Percentiles rank a stretch among this genome's conserved stretches.
Evolutionary conservation across 495 filamentous ascomycete genomes (phyloP).

Genomic region (Penicillium herquei): DNA sequence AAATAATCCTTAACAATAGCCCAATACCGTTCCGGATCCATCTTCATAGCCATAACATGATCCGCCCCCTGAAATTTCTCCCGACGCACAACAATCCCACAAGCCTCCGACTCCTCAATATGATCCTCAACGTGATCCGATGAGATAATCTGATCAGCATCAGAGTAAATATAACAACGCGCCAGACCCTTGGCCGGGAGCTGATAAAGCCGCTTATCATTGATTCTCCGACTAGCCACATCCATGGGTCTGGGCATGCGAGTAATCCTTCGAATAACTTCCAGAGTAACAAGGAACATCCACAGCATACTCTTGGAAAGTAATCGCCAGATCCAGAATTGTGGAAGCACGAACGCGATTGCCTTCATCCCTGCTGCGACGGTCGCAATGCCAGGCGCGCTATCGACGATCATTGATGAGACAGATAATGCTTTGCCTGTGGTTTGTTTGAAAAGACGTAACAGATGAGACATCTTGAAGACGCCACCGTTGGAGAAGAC

Average conservation of each 20-base stretch:
- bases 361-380: conserved; percentile 28
- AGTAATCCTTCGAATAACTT: conserved; percentile 13
- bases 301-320: conserved; percentile 28
- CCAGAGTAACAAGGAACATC: conserved; percentile 18
- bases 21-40: conserved; percentile 46
- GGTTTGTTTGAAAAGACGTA: conserved; percentile 30
- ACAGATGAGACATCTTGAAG: conserved; percentile 28
- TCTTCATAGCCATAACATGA: conserved; percentile 47
- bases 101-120: conserved; percentile 34
- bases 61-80: conserved; percentile 39
- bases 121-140: conserved; percentile 42
- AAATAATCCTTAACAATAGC: conserved; percentile 26
- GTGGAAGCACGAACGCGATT: conserved; percentile 37
- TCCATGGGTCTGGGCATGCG: conserved; percentile 25
- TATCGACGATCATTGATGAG: conserved; percentile 40
- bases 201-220: conserved; percentile 29
- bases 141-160: conserved; percentile 41
- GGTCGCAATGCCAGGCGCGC: conserved; percentile 39
- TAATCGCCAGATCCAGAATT: conserved; percentile 30
- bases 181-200: conserved; percentile 14
- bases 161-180: conserved; percentile 48
- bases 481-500: conserved; percentile 48
- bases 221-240: conserved; percentile 27
- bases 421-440: conserved; percentile 34
- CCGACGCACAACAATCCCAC: conserved; percentile 34